Conservation (phyloP, 352 stramenopile genomes). For the Phytopythium oedochilum region DNA sequence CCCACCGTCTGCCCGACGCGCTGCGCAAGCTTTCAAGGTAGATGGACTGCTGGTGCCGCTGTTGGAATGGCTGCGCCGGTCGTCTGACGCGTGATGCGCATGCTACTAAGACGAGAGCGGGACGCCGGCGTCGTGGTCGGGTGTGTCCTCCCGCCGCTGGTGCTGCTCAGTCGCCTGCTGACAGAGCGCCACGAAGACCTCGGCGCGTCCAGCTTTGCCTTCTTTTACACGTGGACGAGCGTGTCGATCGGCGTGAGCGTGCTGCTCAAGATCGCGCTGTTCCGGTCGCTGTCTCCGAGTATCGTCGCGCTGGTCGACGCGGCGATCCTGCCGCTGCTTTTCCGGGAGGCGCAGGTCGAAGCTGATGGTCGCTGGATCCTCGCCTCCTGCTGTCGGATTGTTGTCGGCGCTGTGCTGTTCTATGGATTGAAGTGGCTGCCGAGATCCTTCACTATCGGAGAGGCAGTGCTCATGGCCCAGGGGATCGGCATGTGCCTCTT, state of each 20-base stretch:
- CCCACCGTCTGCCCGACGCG: constrained; percentile 10
- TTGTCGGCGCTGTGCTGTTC: constrained; percentile 30
- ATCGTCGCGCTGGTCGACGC: constrained; percentile 36
- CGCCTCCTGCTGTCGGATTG: constrained; percentile 22
- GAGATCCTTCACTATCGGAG: constrained; percentile 70
- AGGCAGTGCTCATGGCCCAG: constrained; percentile 64
- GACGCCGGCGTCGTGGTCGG: constrained; percentile 56
- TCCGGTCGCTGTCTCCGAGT: constrained; percentile 26
- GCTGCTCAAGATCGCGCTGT: constrained; percentile 37
- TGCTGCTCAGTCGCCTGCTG: constrained; percentile 53
- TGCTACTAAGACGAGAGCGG: constrained; percentile 33
- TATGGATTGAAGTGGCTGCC: constrained; percentile 38
- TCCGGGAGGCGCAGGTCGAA: constrained; percentile 24
- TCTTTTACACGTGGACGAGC: constrained; percentile 56
- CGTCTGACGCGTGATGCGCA: not conserved
- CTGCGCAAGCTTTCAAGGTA: constrained; percentile 21
- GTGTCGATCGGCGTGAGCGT: constrained; percentile 40
- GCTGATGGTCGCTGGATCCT: constrained; percentile 28
- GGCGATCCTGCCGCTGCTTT: constrained; percentile 25
- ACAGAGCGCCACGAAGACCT: constrained; percentile 19
- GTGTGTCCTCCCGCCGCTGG: constrained; percentile 49
- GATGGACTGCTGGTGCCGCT: not conserved
- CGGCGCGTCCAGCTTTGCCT: constrained; percentile 27
- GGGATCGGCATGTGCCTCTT: constrained; percentile 41
- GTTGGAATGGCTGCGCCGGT: constrained; percentile 2